These are phyloP conservation scores for Ichthyophonus hoferi DNA, from an alignment of 208 protist species.

Conservation along the genomic window DNA sequence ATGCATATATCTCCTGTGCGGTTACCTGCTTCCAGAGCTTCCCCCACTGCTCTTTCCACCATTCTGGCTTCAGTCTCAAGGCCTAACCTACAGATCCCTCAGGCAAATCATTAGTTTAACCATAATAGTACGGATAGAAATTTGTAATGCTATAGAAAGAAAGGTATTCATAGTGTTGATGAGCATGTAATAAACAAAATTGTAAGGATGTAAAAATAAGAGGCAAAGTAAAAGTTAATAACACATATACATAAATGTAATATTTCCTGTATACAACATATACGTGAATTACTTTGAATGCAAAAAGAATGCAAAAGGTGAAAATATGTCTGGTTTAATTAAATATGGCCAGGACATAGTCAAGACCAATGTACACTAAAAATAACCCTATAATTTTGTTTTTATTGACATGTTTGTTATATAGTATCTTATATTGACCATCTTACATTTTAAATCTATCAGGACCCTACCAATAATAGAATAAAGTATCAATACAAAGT, in stretches of 20 bases:
- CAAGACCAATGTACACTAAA: too few species aligned
- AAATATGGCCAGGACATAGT: too few species aligned
- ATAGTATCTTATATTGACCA: too few species aligned
- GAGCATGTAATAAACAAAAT: not conserved
- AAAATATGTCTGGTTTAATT: too few species aligned
- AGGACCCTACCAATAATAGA: too few species aligned
- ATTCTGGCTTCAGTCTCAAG: conserved; percentile 22
- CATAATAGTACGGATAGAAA: not conserved
- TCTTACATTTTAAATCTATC: too few species aligned
- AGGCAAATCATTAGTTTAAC: too few species aligned
- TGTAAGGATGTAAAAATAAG: not conserved
- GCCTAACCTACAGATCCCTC: not conserved
- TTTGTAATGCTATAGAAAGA: not conserved
- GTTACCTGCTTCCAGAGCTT: conserved; percentile 28
- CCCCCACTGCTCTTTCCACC: conserved; percentile 31
- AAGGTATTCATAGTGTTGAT: not conserved
- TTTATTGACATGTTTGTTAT: not conserved
- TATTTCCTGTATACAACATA: too few species aligned
- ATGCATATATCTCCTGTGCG: conserved; percentile 36
- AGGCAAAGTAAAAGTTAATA: not conserved
- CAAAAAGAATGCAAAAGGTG: too few species aligned
- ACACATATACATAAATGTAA: not conserved
- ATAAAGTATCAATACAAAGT: not conserved
- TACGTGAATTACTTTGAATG: too few species aligned
- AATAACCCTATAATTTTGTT: too few species aligned